These are phyloP conservation scores for Mycena crocata DNA, from an alignment of 768 basidiomycete species.

Conservation along the genomic window DNA sequence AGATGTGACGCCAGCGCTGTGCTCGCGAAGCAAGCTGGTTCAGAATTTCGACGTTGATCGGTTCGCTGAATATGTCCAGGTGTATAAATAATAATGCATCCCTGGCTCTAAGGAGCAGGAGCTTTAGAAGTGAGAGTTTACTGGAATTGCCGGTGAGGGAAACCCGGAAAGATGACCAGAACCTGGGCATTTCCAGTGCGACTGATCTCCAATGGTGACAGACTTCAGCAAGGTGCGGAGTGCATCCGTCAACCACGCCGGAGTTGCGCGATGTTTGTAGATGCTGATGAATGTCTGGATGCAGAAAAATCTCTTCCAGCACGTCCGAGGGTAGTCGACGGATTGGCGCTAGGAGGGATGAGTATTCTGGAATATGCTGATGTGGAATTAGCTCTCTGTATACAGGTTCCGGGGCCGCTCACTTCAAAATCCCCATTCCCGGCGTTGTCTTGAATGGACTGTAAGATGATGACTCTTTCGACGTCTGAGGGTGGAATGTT, in stretches of 20 bases:
- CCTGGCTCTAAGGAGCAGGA: neutral
- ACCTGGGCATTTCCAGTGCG: neutral
- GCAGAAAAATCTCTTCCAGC: neutral
- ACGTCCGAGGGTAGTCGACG: neutral
- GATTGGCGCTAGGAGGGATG: neutral
- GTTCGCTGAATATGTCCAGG: neutral
- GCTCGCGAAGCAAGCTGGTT: neutral
- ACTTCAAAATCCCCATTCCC: too few species aligned
- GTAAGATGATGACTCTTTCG: too few species aligned
- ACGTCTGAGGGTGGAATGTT: too few species aligned
- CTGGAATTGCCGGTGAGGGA: neutral
- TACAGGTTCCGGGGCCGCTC: too few species aligned
- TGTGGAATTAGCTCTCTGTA: too few species aligned
- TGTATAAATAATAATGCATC: neutral
- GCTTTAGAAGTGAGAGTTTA: neutral
- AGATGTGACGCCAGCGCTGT: neutral
- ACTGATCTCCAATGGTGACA: neutral
- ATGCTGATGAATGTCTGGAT: neutral
- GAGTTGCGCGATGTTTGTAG: neutral
- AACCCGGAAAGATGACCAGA: neutral
- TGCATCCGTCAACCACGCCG: neutral
- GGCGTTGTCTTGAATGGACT: too few species aligned
- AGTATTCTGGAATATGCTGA: neutral
- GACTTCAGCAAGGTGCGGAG: neutral
- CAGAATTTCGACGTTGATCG: neutral